Evolutionary conservation across 371 early-diverging fungal species (phyloP).

Genomic region (Mucor racemosus): DNA sequence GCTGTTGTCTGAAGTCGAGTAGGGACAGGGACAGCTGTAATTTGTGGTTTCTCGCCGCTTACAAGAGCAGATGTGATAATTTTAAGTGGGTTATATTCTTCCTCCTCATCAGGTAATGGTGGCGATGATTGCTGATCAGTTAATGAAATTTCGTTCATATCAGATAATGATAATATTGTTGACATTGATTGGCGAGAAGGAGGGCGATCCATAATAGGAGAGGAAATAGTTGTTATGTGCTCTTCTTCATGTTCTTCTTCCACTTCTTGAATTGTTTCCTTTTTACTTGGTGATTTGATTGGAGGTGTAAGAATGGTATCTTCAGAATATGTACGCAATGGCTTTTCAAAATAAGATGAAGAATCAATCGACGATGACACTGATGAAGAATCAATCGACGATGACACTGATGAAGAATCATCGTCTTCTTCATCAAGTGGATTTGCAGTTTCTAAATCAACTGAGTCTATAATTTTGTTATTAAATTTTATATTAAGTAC

Average conservation of each 20-base stretch:
- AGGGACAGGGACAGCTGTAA: slow-evolving; percentile 10
- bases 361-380: slow-evolving; percentile 5
- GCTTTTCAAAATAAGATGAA: slow-evolving; percentile 25
- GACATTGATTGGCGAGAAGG: slow-evolving; percentile 6
- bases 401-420: slow-evolving; percentile 1
- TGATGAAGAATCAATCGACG: slow-evolving; percentile 1
- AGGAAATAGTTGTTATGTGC: not conserved
- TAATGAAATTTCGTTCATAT: slow-evolving; percentile 15
- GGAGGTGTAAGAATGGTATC: slow-evolving; percentile 20
- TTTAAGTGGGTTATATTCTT: slow-evolving; percentile 18
- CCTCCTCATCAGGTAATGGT: not conserved
- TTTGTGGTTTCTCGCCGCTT: slow-evolving; percentile 18
- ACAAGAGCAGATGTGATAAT: slow-evolving; percentile 20
- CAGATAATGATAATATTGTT: slow-evolving; percentile 11
- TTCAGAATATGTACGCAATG: slow-evolving; percentile 22
- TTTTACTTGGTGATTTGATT: not conserved
- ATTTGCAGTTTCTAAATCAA: not conserved
- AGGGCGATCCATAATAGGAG: not conserved
- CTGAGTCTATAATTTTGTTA: slow-evolving; percentile 14
- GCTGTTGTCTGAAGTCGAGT: slow-evolving; percentile 4
- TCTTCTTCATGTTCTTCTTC: slow-evolving; percentile 3
- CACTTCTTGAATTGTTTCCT: not conserved
- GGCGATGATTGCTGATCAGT: not conserved
- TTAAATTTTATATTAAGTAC: not conserved
- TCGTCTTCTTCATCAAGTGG: not conserved